phyloP scores from a whole-genome alignment of 2,329 filamentous ascomycete species.

The Colletotrichum liriopes region DNA sequence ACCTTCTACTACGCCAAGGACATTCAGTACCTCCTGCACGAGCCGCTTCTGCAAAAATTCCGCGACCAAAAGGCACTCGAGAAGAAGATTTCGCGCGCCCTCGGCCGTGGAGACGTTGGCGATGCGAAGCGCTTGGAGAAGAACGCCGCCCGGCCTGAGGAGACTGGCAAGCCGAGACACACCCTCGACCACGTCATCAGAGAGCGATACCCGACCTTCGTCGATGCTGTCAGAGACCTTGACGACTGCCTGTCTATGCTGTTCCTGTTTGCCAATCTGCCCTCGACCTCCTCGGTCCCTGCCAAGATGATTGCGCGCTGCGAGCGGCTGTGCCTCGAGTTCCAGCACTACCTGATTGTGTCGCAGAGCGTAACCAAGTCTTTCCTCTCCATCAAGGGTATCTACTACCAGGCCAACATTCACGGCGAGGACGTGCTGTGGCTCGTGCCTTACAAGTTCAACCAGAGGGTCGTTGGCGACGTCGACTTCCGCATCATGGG shows the following conservation, averaged over 20 bases:
- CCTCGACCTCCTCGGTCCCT: constrained; percentile 89
- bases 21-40: constrained; percentile 97
- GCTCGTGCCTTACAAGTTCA: constrained; percentile 98
- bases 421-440: constrained; percentile 97
- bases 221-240: constrained; percentile 92
- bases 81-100: constrained; percentile 95
- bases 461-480: constrained; percentile 92
- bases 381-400: constrained; percentile 98
- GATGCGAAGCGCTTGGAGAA: constrained; percentile 89
- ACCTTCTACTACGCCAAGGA: constrained; percentile 96
- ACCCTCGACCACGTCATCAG: constrained; percentile 97
- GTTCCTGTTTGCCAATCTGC: constrained; percentile 97
- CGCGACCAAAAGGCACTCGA: constrained; percentile 96
- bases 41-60: constrained; percentile 94
- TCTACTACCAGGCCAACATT: constrained; percentile 98
- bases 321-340: constrained; percentile 93
- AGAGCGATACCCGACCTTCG: constrained; percentile 97
- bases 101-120: constrained; percentile 91
- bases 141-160: constrained; percentile 90
- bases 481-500: constrained; percentile 99
- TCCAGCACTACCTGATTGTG: constrained; percentile 96
- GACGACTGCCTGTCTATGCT: constrained; percentile 98
- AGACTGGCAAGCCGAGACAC: constrained; percentile 90
- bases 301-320: constrained; percentile 96
- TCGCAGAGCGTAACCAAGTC: constrained; percentile 95